phyloP scores from a whole-genome alignment of 1,284 basidiomycete genomes.

The Cryptococcus floricola region DNA sequence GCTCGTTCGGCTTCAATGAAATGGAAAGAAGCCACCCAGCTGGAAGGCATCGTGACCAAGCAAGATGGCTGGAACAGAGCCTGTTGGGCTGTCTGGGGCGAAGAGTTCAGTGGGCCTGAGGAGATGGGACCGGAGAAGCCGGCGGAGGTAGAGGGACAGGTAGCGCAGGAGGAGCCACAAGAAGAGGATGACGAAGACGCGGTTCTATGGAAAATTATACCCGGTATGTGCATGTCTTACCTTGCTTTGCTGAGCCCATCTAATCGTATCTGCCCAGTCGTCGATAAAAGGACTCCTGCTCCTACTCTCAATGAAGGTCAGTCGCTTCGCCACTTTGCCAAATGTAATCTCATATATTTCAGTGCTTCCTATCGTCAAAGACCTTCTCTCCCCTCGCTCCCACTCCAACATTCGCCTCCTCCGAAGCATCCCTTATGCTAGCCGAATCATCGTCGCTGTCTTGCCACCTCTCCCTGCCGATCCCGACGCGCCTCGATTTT shows the following conservation, averaged over 20 bases:
- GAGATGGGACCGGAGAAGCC: constrained; percentile 9
- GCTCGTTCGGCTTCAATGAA: constrained; percentile 21
- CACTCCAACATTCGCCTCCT: constrained; percentile 9
- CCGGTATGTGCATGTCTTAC: neutral
- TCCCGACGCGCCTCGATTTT: constrained; percentile 10
- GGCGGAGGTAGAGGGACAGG: neutral
- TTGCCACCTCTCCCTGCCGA: neutral
- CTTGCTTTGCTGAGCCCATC: neutral
- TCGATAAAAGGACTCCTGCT: constrained; percentile 11
- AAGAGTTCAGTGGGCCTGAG: constrained; percentile 16
- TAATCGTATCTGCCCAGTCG: constrained; percentile 5
- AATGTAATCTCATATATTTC: too few relatives aligned
- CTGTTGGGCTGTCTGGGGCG: constrained; percentile 27
- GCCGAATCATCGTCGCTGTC: constrained; percentile 25
- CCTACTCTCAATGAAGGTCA: constrained; percentile 12
- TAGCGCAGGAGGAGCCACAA: neutral
- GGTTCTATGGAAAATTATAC: constrained; percentile 15
- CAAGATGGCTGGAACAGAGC: constrained; percentile 23
- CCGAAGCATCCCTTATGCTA: constrained; percentile 29
- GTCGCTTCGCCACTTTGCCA: neutral
- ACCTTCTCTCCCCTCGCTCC: neutral
- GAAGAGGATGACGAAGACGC: constrained; percentile 25
- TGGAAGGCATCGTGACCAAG: constrained; percentile 30
- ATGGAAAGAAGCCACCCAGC: constrained; percentile 19
- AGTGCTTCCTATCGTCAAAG: neutral